Base-by-base conservation (phyloP, 129 eudicot genomes). In the Gnaphalium uliginosum region DNA sequence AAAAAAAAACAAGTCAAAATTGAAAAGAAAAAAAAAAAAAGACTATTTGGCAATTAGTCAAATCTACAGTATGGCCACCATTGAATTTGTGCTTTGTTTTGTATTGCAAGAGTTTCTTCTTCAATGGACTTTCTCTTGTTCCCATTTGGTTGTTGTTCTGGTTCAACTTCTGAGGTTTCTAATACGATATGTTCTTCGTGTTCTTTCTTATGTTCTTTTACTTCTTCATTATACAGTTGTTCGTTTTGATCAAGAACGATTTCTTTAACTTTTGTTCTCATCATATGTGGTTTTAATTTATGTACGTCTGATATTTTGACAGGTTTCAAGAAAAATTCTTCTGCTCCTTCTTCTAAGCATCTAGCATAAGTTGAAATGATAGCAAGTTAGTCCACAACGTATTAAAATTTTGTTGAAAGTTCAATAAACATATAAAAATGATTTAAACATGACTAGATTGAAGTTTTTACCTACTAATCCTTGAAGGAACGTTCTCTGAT, bases 341-440 rank as follows among this genome's bases (percentile, higher is more conserved):
- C 92, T 3, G 98, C 98, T 21, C 98, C 98, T 86, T 90, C 98
- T 75, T 93, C 96, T 74, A 93, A 83, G 73, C 98, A 93, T 88
- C 98, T 93, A 85, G 13, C 14, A 75, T 58, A 25, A 4, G 9
- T 23, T 51, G 8, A 72, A 73, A 56, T 43, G 51, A 51, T 41
- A 48, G 46, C n/a, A 51, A 13, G n/a, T 69, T 23, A 69, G 77
- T 29, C 10, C 79, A 43, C 8, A 74, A 73, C 8, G 11, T 8
- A 39, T 39, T 24, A 15, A 59, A 37, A 2, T 15, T 60, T 1
- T 4, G 22, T 30, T 32, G 32, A 21, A 59, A 46, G 59, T 41
- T 22, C 5, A 11, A 21, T 0, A 37, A 29, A 75, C 4, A 4
- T 33, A 68, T 7, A 53, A 18, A n/a, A 21, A 23, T 46, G 68